Conservation (phyloP, 2,329 filamentous ascomycete species). For the Neoarthrinium moseri region DNA sequence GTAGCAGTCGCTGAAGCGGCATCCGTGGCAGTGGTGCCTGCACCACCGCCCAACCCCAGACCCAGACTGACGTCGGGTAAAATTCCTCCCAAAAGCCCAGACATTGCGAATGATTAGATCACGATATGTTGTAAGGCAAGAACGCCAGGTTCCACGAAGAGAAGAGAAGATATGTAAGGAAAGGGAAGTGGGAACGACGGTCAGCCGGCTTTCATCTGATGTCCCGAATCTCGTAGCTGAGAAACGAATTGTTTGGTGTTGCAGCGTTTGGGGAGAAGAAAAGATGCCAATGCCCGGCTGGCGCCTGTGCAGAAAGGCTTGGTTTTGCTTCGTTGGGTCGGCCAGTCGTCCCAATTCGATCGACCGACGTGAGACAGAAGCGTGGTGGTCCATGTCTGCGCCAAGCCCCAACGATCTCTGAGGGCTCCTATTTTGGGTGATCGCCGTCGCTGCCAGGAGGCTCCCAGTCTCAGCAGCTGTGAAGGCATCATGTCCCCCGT, state of each 20-base stretch:
- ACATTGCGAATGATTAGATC: slow-evolving; percentile 8
- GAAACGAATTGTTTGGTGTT: not conserved
- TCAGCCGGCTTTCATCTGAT: not conserved
- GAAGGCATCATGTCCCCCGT: not conserved
- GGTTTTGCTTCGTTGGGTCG: slow-evolving; percentile 1
- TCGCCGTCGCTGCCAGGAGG: not conserved
- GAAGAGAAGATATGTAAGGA: not conserved
- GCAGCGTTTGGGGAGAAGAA: not conserved
- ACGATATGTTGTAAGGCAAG: slow-evolving; percentile 5
- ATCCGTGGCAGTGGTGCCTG: slow-evolving; percentile 3
- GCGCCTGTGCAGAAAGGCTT: not conserved
- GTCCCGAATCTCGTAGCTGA: not conserved
- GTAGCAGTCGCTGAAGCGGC: not conserved
- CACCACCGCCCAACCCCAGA: slow-evolving; percentile 9
- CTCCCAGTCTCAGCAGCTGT: not conserved
- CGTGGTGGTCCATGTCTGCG: not conserved
- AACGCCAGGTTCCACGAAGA: slow-evolving; percentile 10
- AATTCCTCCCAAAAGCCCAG: slow-evolving; percentile 12
- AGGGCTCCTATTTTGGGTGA: not conserved
- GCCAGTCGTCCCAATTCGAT: slow-evolving; percentile 1
- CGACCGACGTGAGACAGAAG: slow-evolving; percentile 6
- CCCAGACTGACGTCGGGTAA: slow-evolving; percentile 5
- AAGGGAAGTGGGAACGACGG: not conserved
- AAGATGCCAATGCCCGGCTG: not conserved
- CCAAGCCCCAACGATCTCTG: not conserved